Conservation (phyloP, 2,329 filamentous ascomycete species). For the Pestalotiopsis fici region DNA sequence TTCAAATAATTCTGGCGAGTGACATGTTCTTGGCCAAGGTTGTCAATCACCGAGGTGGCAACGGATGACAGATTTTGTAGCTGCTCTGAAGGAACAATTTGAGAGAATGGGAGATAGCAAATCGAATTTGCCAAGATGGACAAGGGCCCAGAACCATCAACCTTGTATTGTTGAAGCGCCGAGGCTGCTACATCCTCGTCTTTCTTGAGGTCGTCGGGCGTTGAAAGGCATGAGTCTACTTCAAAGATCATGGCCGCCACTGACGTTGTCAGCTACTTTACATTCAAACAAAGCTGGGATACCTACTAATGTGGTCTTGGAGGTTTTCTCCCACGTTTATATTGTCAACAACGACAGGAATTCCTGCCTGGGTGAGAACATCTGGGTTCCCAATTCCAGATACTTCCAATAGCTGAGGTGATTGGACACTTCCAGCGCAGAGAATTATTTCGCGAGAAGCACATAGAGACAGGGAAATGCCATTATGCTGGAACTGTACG, state of each 20-base stretch:
- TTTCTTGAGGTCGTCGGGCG: conserved; percentile 38
- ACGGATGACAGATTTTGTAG: conserved; percentile 22
- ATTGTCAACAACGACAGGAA: conserved; percentile 43
- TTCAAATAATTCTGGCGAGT: conserved; percentile 34
- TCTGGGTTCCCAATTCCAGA: conserved; percentile 57
- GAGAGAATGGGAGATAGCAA: conserved; percentile 40
- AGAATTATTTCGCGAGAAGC: conserved; percentile 54
- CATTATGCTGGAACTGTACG: conserved; percentile 41
- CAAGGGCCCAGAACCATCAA: conserved; percentile 31
- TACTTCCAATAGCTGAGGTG: conserved; percentile 60
- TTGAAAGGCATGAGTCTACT: conserved; percentile 40
- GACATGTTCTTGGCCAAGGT: conserved; percentile 21
- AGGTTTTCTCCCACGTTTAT: conserved; percentile 49
- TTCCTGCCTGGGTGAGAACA: conserved; percentile 39
- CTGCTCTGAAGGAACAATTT: conserved; percentile 26
- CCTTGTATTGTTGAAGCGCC: conserved; percentile 32
- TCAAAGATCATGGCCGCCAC: conserved; percentile 40
- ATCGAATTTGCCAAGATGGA: conserved; percentile 41
- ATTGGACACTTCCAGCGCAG: conserved; percentile 57
- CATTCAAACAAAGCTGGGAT: neutral
- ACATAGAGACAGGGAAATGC: conserved; percentile 32
- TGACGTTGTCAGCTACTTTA: conserved; percentile 1
- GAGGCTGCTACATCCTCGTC: conserved; percentile 25
- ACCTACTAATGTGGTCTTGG: conserved; percentile 41
- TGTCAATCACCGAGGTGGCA: conserved; percentile 19